Percentiles rank a stretch among this genome's conserved stretches.
Conservation (phyloP, 1,284 basidiomycete genomes). For the Lignosus rhinocerotis region DNA sequence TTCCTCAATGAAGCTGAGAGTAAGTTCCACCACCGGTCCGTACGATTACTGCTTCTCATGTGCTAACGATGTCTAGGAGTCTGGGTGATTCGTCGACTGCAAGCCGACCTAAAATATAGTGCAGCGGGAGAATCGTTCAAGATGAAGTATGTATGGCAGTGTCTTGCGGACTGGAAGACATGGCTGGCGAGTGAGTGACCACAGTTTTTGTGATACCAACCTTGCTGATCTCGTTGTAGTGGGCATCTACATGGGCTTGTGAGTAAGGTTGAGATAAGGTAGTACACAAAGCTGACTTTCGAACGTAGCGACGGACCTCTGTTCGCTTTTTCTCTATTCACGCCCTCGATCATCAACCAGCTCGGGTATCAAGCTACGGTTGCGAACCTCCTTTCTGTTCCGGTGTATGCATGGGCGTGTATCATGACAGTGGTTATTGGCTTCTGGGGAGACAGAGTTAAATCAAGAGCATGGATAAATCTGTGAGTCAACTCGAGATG, state of each 20-base stretch:
- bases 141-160: constrained; percentile 46
- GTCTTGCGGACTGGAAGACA: constrained; percentile 53
- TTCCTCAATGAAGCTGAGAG: constrained; percentile 54
- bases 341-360: constrained; percentile 53
- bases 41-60: neutral
- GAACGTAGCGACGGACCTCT: constrained; percentile 46
- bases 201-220: neutral
- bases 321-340: constrained; percentile 56
- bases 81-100: constrained; percentile 48
- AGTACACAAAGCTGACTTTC: neutral
- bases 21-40: constrained; percentile 19
- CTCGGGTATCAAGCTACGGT: constrained; percentile 50
- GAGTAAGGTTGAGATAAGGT: constrained; percentile 9
- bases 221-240: constrained; percentile 30
- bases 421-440: constrained; percentile 50
- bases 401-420: constrained; percentile 52
- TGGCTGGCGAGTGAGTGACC: constrained; percentile 43
- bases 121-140: constrained; percentile 51
- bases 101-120: constrained; percentile 48
- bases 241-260: constrained; percentile 52
- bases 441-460: constrained; percentile 47
- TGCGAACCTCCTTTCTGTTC: constrained; percentile 56
- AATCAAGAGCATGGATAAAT: constrained; percentile 48
- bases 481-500: constrained; percentile 35
- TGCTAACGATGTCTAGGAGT: constrained; percentile 32